Evolutionary conservation across 2,329 filamentous ascomycete species (phyloP), one percentile per base, ranked within the genome.

Genomic region (Didymella pinodella): DNA sequence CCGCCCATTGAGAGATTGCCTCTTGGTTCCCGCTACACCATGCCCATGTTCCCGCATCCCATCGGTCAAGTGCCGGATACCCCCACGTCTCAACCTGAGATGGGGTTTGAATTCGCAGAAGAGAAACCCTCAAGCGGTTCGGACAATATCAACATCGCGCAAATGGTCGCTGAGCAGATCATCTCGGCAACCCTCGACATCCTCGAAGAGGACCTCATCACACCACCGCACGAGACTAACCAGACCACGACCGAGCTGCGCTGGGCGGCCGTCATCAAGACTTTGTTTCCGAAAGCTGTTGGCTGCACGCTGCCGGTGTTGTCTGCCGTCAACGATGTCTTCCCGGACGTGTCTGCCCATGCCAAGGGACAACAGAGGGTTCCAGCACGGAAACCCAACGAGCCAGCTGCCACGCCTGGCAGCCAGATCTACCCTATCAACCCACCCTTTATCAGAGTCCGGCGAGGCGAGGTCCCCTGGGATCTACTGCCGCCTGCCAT

Each of bases 401-500:
- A 77, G 20, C 57, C 65, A 4, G 54, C 67, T 20, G 61, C 65
- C n/a, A 54, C 68, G 14, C 69, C 71, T 3, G 65, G 71, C 7
- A 67, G 70, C 41, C 73, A 75, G 40, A 65, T 76, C 54, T 68
- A 71, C 38, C 67, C 64, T n/a, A 85, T 95, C 2, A 84, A 85
- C 1, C 81, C 87, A 0, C 91, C 91, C 1, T 88, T 91, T 68
- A 79, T 95, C 36, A 88, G 91, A 64, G 81, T 96, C 11, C 88
- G 88, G 48, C 84, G 91, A 52, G 85, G 87, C 20, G 89, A 92
- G 38, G 83, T 84, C 1, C 85, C 85, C 47, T 84, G 93, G 55
- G 91, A 92, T 11, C 81, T 96, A 38, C 80, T 94, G 22, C 90
- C 92, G 2, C 86, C 91, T 0, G 89, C 90, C 0, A 80, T 94